Evolutionary conservation across 2,329 filamentous ascomycete genomes (phyloP).

Genomic region (Calonectria naviculata): DNA sequence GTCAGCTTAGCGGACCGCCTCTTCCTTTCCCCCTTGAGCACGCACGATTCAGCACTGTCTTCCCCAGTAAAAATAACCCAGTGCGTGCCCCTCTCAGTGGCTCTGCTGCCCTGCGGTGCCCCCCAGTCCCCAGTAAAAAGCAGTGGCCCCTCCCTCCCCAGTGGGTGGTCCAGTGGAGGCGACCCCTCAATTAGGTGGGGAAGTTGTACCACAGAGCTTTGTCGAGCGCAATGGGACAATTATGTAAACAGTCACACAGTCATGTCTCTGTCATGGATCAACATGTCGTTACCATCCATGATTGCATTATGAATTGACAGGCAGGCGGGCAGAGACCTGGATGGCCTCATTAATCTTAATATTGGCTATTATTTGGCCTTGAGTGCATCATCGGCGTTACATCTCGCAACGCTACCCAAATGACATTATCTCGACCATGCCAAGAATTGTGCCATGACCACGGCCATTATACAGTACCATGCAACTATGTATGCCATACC

Average conservation of each 20-base stretch:
- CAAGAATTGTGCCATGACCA: slow-evolving; percentile 6
- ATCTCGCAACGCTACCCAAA: neutral
- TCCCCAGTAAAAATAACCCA: neutral
- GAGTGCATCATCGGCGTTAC: neutral
- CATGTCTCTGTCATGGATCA: neutral
- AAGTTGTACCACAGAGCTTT: slow-evolving; percentile 10
- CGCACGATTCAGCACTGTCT: neutral
- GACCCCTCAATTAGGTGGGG: slow-evolving; percentile 18
- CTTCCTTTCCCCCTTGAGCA: neutral
- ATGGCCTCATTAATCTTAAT: slow-evolving; percentile 3
- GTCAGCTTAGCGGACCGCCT: neutral
- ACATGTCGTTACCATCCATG: neutral
- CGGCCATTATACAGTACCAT: neutral
- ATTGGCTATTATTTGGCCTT: neutral
- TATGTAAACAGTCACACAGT: slow-evolving; percentile 7
- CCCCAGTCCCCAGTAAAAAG: slow-evolving; percentile 9
- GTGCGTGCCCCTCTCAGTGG: slow-evolving; percentile 2
- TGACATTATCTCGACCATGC: slow-evolving; percentile 3
- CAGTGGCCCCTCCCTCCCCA: slow-evolving; percentile 4
- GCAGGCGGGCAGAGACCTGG: neutral
- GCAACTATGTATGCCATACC: neutral
- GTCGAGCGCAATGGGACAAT: neutral
- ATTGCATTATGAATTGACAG: neutral
- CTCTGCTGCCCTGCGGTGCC: neutral
- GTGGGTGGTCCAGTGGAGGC: slow-evolving; percentile 2